A percentile compares a stretch with the other conserved stretches of the same genome.
Evolutionary conservation across 2,329 filamentous ascomycete species (phyloP).

Genomic region (Apiospora marii): DNA sequence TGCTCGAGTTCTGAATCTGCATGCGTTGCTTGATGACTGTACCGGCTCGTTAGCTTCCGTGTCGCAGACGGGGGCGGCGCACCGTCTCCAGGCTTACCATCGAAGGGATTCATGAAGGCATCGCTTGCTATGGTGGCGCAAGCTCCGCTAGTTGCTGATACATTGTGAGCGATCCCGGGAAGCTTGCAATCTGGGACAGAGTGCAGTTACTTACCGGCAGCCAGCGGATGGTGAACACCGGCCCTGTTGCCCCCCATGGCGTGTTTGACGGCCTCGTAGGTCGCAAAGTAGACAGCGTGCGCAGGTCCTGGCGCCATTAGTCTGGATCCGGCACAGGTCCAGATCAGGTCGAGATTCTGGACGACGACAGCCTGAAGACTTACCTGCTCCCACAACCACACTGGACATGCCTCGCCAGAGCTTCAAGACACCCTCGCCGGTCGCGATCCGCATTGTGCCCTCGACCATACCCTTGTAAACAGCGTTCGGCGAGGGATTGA

Average conservation of each 20-base stretch:
- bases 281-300: constrained; percentile 97
- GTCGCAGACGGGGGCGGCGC: background rate
- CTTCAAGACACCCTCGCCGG: constrained; percentile 86
- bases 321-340: background rate
- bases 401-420: constrained; percentile 97
- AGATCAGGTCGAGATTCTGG: constrained; percentile 10
- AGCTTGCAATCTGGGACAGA: background rate
- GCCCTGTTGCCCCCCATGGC: constrained; percentile 90
- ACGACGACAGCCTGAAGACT: constrained; percentile 39
- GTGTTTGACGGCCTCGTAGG: constrained; percentile 97
- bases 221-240: constrained; percentile 89
- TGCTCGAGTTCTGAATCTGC: constrained; percentile 94
- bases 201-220: constrained; percentile 73
- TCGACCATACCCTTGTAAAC: constrained; percentile 92
- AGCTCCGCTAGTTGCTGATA: constrained; percentile 85
- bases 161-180: constrained; percentile 11
- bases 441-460: constrained; percentile 90
- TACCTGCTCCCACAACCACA: constrained; percentile 93
- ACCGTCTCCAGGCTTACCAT: constrained; percentile 68
- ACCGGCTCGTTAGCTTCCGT: constrained; percentile 18
- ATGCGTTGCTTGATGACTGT: constrained; percentile 98
- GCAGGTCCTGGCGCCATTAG: constrained; percentile 73
- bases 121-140: constrained; percentile 96
- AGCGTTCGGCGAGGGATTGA: constrained; percentile 81
- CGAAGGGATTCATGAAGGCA: constrained; percentile 99